A percentile compares a stretch with the other conserved stretches of the same genome.
phyloP scores from a whole-genome alignment of 805 yeast species.

The Dipodascopsis tothii region DNA sequence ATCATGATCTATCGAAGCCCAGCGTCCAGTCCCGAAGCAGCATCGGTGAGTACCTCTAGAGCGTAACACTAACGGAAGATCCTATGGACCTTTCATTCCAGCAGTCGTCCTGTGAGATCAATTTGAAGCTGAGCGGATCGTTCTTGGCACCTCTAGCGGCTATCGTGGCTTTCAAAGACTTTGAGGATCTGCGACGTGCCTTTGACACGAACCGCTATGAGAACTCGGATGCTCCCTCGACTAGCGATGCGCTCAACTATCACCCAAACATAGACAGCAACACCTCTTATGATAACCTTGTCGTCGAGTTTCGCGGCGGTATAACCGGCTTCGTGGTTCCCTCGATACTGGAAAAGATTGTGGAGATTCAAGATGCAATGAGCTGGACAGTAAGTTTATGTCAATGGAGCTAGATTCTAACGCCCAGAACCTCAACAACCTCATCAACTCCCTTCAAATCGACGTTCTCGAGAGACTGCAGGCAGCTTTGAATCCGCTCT shows the following conservation, averaged over 20 bases:
- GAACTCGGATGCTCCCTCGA: background rate
- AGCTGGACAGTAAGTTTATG: constrained; percentile 17
- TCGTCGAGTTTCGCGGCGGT: constrained; percentile 45
- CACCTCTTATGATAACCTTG: constrained; percentile 47
- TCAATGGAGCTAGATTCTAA: constrained; percentile 5
- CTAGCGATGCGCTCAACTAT: background rate
- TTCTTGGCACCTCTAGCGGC: background rate
- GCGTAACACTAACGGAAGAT: too few species aligned
- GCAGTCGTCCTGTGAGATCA: background rate
- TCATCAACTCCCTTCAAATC: constrained; percentile 60
- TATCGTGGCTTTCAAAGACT: background rate
- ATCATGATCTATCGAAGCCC: constrained; percentile 6
- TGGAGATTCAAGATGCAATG: constrained; percentile 34
- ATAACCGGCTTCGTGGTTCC: constrained; percentile 46
- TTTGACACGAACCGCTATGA: background rate
- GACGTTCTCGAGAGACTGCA: constrained; percentile 46
- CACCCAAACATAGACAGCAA: constrained; percentile 32
- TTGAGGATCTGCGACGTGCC: background rate
- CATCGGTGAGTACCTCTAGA: too few species aligned
- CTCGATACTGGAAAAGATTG: constrained; percentile 34
- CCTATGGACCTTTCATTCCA: too few species aligned
- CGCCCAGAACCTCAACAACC: constrained; percentile 38
- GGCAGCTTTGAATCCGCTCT: constrained; percentile 29
- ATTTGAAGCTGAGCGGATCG: background rate
- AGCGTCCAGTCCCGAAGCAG: too few species aligned